Evolutionary conservation across 495 filamentous ascomycete genomes (phyloP).

Genomic region (Beverwykella pulmonaria): DNA sequence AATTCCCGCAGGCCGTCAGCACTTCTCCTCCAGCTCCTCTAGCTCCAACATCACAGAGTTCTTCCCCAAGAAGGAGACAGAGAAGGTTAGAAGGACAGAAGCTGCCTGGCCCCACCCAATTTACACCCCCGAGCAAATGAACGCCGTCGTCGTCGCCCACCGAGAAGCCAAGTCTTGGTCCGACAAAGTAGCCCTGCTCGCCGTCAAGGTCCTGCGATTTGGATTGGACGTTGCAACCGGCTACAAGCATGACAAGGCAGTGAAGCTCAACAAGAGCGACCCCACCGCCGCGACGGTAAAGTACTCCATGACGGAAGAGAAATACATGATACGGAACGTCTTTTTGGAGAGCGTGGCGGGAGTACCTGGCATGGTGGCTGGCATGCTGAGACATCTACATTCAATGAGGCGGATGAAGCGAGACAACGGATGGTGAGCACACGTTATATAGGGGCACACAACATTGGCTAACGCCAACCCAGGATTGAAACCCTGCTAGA

Average conservation of each 20-base stretch:
- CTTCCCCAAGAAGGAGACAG: conserved; percentile 46
- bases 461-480: conserved; percentile 12
- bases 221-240: conserved; percentile 70
- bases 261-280: conserved; percentile 48
- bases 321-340: conserved; percentile 82
- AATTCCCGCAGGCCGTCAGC: conserved; percentile 12
- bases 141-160: conserved; percentile 64
- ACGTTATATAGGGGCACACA: neutral
- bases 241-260: conserved; percentile 67
- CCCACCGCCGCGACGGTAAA: conserved; percentile 48
- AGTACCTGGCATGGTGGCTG: conserved; percentile 95
- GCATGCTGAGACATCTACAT: conserved; percentile 86
- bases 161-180: conserved; percentile 67
- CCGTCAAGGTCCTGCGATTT: conserved; percentile 66
- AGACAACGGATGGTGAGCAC: conserved; percentile 85
- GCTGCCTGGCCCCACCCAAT: conserved; percentile 67
- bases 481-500: conserved; percentile 93
- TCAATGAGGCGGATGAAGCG: conserved; percentile 81
- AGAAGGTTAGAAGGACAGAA: conserved; percentile 46
- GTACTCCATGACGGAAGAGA: conserved; percentile 68
- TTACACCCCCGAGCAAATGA: conserved; percentile 68
- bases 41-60: conserved; percentile 43
- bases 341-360: conserved; percentile 95
- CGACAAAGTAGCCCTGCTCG: conserved; percentile 65
- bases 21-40: conserved; percentile 37